A percentile compares a stretch with the other conserved stretches of the same genome.
Conservation (phyloP, 495 filamentous ascomycete genomes). For the Penicillium riverlandense region DNA sequence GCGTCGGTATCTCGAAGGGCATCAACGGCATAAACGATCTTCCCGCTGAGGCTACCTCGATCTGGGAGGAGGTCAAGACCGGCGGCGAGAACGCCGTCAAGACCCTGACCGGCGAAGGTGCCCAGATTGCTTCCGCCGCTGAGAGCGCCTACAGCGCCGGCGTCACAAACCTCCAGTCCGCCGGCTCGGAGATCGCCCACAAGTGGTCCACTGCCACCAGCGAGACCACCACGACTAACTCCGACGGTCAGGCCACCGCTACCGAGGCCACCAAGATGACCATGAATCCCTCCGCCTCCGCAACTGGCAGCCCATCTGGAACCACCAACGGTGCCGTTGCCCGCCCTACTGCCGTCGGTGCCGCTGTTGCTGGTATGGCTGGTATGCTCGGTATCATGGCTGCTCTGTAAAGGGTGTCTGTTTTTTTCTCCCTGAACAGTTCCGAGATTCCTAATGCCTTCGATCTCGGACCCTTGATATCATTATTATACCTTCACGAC, state of each 20-base stretch:
- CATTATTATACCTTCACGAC: slow-evolving; percentile 7
- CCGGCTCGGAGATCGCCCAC: slow-evolving; percentile 9
- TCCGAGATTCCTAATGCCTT: background rate
- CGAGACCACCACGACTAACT: slow-evolving; percentile 5
- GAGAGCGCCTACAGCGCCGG: slow-evolving; percentile 1
- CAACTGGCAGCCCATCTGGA: slow-evolving; percentile 3
- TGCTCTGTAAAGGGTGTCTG: slow-evolving; percentile 20
- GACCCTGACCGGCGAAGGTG: slow-evolving; percentile 10
- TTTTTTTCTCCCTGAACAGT: too few relatives aligned
- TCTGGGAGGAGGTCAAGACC: slow-evolving; percentile 3
- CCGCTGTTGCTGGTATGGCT: slow-evolving; percentile 18
- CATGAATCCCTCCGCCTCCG: background rate
- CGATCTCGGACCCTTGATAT: background rate
- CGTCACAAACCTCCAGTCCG: slow-evolving; percentile 13
- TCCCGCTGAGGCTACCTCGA: slow-evolving; percentile 2
- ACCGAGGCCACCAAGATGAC: background rate
- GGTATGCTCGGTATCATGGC: slow-evolving; percentile 33
- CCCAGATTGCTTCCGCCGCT: slow-evolving; percentile 1
- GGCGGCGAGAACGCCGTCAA: slow-evolving; percentile 3
- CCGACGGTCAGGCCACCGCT: slow-evolving; percentile 2
- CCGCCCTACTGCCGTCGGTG: slow-evolving; percentile 14
- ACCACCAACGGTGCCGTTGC: slow-evolving; percentile 11
- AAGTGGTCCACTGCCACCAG: slow-evolving; percentile 10
- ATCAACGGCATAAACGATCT: slow-evolving; percentile 1
- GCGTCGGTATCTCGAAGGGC: background rate